Evolutionary conservation across 2,329 filamentous ascomycete species (phyloP).

Genomic region (Fusarium redolens): DNA sequence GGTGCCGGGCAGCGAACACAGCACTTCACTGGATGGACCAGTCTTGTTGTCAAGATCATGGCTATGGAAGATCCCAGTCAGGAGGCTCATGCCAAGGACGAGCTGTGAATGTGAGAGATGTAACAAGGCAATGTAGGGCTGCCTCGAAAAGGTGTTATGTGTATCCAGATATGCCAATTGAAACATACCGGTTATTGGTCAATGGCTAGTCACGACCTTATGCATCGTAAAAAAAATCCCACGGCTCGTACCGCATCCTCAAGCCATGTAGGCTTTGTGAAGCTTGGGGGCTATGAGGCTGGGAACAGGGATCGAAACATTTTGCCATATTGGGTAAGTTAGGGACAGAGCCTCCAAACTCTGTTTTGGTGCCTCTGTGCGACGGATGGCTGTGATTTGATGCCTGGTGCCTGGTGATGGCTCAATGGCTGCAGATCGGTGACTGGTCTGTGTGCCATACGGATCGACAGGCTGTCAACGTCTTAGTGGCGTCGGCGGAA

Average conservation of each 20-base stretch:
- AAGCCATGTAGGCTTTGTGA: slow-evolving; percentile 33
- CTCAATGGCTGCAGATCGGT: slow-evolving; percentile 32
- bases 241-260: slow-evolving; percentile 24
- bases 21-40: slow-evolving; percentile 99
- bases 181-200: slow-evolving; percentile 3
- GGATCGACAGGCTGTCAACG: slow-evolving; percentile 23
- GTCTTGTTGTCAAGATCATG: slow-evolving; percentile 97
- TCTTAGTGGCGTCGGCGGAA: slow-evolving; percentile 24
- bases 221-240: slow-evolving; percentile 13
- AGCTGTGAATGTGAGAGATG: slow-evolving; percentile 54
- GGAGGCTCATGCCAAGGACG: slow-evolving; percentile 55
- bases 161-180: slow-evolving; percentile 10
- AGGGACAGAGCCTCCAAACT: slow-evolving; percentile 16
- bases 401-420: slow-evolving; percentile 3
- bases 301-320: slow-evolving; percentile 16
- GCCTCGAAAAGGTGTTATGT: slow-evolving; percentile 2
- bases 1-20: slow-evolving; percentile 94
- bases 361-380: slow-evolving; percentile 13
- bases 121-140: slow-evolving; percentile 6
- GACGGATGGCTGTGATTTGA: slow-evolving; percentile 5
- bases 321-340: slow-evolving; percentile 22
- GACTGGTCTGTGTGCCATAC: background rate
- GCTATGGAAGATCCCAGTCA: slow-evolving; percentile 79
- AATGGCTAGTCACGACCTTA: background rate
- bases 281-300: slow-evolving; percentile 7